A percentile compares a stretch with the other conserved stretches of the same genome.
These are phyloP conservation scores for Verticillium albo-atrum DNA, from an alignment of 2,329 filamentous ascomycete species.

Conservation along the genomic window DNA sequence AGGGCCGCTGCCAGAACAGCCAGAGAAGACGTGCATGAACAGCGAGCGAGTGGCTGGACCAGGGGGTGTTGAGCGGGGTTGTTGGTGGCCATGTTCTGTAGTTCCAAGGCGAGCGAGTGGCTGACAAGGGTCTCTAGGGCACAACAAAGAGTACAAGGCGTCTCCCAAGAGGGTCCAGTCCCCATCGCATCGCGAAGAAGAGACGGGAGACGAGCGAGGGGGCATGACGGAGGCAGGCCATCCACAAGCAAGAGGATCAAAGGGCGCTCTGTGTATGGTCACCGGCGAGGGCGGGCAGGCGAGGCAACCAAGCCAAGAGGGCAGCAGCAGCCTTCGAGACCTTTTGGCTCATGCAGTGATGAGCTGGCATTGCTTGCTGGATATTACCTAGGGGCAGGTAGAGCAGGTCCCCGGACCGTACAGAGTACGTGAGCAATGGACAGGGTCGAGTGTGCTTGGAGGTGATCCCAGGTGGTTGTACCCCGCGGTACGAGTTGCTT, in stretches of 20 bases:
- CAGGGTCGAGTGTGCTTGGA: background rate
- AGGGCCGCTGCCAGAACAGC: conserved; percentile 6
- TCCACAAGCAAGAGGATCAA: background rate
- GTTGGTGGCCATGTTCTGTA: background rate
- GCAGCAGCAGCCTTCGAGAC: conserved; percentile 8
- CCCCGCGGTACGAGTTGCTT: background rate
- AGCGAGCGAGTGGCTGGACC: conserved; percentile 8
- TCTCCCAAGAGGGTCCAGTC: background rate
- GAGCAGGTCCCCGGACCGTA: conserved; percentile 3
- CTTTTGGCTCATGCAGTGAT: conserved; percentile 64
- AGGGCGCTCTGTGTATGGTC: background rate
- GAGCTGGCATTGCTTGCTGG: conserved; percentile 66
- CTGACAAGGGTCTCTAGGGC: conserved; percentile 7
- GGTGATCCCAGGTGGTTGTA: background rate
- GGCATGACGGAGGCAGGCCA: background rate
- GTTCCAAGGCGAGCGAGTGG: background rate
- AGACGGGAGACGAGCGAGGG: background rate
- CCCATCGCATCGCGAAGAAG: no score
- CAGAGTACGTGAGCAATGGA: background rate
- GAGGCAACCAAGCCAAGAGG: conserved; percentile 37
- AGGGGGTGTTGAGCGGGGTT: conserved; percentile 1
- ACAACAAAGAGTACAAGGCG: background rate
- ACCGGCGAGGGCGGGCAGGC: conserved; percentile 20
- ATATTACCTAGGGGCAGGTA: conserved; percentile 39
- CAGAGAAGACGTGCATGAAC: conserved; percentile 14